Conservation (phyloP, 2,329 filamentous ascomycete species). For the Thelonectria discophora region DNA sequence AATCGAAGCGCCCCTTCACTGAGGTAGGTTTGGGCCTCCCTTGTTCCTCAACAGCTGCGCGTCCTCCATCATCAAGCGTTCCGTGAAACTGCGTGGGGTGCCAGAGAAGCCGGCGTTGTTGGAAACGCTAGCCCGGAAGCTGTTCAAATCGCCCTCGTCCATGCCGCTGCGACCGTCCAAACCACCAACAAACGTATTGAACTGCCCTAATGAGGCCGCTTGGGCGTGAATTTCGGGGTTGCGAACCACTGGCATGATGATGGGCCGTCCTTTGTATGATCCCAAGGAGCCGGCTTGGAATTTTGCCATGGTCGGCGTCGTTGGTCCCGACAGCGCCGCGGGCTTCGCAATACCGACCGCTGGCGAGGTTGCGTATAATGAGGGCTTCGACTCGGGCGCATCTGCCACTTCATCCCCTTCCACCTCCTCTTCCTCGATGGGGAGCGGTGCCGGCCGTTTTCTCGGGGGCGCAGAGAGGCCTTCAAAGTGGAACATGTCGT, state of each 20-base stretch:
- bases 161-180: conserved; percentile 61
- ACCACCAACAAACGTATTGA: conserved; percentile 63
- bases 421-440: conserved; percentile 48
- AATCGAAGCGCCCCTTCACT: conserved; percentile 22
- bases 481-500: conserved; percentile 59
- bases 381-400: conserved; percentile 35
- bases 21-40: conserved; percentile 32
- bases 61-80: conserved; percentile 60
- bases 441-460: conserved; percentile 36
- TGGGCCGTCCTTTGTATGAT: conserved; percentile 63
- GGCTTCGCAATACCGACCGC: conserved; percentile 52
- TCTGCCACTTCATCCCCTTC: conserved; percentile 44
- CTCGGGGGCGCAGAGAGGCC: conserved; percentile 45
- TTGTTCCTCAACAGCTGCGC: conserved; percentile 45
- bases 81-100: conserved; percentile 58
- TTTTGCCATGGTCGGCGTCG: conserved; percentile 46
- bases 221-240: conserved; percentile 59
- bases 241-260: conserved; percentile 62
- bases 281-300: conserved; percentile 56
- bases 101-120: conserved; percentile 52
- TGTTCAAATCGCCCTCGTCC: conserved; percentile 56
- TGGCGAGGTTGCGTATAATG: conserved; percentile 55
- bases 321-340: conserved; percentile 37
- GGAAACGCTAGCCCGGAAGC: conserved; percentile 54
- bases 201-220: conserved; percentile 58